phyloP scores from a whole-genome alignment of 163 green algal genomes.

The Scenedesmus sp. region DNA sequence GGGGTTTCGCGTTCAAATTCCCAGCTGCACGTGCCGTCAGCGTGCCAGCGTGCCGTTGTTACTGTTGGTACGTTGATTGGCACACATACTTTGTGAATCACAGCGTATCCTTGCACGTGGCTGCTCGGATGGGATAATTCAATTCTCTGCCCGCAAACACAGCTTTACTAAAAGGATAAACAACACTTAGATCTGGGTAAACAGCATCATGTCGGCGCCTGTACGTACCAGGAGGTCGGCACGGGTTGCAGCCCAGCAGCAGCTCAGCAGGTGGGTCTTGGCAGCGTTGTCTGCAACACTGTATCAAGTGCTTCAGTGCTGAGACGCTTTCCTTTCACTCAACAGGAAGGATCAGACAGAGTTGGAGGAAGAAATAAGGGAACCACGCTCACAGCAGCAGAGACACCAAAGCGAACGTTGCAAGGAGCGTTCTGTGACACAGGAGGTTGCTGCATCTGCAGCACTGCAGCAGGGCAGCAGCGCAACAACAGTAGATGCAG shows the following conservation, averaged over 20 bases:
- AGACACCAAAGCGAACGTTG: neutral
- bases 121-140: neutral
- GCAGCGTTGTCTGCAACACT: neutral
- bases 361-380: neutral
- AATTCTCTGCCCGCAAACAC: neutral
- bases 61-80: too few species aligned
- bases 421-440: neutral
- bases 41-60: too few species aligned
- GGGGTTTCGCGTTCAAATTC: neutral
- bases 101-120: too few species aligned
- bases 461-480: neutral
- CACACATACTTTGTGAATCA: too few species aligned
- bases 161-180: neutral
- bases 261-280: neutral
- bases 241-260: neutral
- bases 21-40: neutral
- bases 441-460: neutral
- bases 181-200: neutral
- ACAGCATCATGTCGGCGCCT: neutral
- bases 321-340: too few species aligned
- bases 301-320: too few species aligned
- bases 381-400: neutral
- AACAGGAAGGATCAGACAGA: neutral
- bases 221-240: neutral
- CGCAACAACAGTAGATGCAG: slow-evolving; percentile 8